These are phyloP conservation scores for Cordia subcordata DNA, from an alignment of 257 asterid species.

Conservation along the genomic window DNA sequence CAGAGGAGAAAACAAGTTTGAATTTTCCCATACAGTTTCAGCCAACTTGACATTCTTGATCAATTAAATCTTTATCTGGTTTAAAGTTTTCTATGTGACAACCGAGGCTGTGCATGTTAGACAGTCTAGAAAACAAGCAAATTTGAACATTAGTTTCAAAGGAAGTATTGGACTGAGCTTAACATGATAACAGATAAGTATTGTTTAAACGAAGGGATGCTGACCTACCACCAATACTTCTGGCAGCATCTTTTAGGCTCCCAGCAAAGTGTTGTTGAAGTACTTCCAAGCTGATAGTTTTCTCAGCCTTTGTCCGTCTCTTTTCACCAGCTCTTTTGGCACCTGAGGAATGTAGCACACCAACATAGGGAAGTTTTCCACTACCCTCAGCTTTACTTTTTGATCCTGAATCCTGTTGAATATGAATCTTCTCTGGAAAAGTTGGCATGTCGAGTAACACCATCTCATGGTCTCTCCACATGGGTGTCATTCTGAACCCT, in stretches of 20 bases:
- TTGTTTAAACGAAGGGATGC: background rate
- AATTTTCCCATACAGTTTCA: too few relatives aligned
- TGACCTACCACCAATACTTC: slow-evolving; percentile 65
- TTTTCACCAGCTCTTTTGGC: slow-evolving; percentile 41
- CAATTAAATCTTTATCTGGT: too few relatives aligned
- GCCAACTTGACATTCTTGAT: too few relatives aligned
- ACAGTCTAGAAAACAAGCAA: too few relatives aligned
- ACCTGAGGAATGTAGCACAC: slow-evolving; percentile 25
- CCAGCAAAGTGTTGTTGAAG: slow-evolving; percentile 72
- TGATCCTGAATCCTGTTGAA: slow-evolving; percentile 31
- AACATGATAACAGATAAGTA: background rate
- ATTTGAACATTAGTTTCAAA: too few relatives aligned
- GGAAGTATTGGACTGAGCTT: too few relatives aligned
- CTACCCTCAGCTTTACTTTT: slow-evolving; percentile 28
- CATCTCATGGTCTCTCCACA: slow-evolving; percentile 31
- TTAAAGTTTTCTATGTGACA: too few relatives aligned
- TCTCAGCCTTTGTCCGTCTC: slow-evolving; percentile 58
- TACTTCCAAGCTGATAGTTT: slow-evolving; percentile 63
- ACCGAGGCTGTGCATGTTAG: too few relatives aligned
- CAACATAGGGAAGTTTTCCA: slow-evolving; percentile 32
- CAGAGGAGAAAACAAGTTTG: too few relatives aligned
- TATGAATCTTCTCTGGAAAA: slow-evolving; percentile 28
- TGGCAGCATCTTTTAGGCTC: slow-evolving; percentile 84
- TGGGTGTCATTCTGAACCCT: slow-evolving; percentile 43
- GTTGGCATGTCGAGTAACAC: slow-evolving; percentile 23